Conservation (phyloP, 176 grass and related monocot species). For the Oropetium thomaeum region DNA sequence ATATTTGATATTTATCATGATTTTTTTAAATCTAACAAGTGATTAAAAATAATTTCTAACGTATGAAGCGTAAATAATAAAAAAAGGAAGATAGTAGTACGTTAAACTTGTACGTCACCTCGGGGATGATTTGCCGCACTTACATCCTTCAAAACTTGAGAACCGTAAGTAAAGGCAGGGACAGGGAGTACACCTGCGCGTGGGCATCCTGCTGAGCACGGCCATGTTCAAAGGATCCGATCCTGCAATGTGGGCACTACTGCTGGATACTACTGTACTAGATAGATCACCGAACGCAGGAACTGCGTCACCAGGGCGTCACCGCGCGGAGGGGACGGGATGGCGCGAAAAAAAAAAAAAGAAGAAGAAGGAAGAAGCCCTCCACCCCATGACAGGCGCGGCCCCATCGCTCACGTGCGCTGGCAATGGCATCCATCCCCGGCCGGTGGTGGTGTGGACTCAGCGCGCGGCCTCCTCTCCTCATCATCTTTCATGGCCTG, state of each 20-base stretch:
- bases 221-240: not conserved
- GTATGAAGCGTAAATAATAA: no score
- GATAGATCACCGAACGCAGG: conserved; percentile 11
- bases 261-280: no score
- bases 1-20: no score
- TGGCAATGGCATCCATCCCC: not conserved
- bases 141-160: not conserved
- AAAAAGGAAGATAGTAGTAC: no score
- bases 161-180: conserved; percentile 2
- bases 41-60: no score
- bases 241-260: not conserved
- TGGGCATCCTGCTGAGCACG: not conserved
- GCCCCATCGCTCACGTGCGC: conserved; percentile 26
- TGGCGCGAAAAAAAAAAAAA: conserved; percentile 6
- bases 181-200: not conserved
- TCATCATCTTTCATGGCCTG: conserved; percentile 28
- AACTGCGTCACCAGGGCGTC: conserved; percentile 38
- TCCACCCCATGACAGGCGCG: conserved; percentile 21
- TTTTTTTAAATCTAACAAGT: no score
- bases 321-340: conserved; percentile 11
- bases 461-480: not conserved
- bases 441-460: conserved; percentile 22
- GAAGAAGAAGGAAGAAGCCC: not conserved
- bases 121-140: not conserved
- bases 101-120: not conserved